phyloP scores from a whole-genome alignment of 495 filamentous ascomycete species.

The Lepidopterella palustris region DNA sequence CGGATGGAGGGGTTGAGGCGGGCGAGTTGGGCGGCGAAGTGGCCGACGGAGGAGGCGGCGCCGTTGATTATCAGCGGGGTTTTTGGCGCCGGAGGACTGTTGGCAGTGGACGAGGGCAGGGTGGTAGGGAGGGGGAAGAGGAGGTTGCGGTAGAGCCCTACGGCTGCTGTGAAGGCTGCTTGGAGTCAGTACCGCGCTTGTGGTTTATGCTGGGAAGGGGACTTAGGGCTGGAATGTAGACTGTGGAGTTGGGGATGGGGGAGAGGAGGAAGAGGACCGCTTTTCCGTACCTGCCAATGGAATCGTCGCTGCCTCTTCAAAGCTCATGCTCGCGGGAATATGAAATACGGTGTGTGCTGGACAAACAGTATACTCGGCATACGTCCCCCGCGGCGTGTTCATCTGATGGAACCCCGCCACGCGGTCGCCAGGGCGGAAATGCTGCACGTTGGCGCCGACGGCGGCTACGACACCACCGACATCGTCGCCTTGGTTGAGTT shows the following conservation, averaged over 20 bases:
- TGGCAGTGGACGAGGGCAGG: too few relatives aligned
- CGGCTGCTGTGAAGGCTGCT: constrained; percentile 11
- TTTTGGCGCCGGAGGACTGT: background rate
- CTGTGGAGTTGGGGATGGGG: background rate
- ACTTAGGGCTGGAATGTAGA: too few relatives aligned
- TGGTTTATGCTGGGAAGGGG: constrained; percentile 9
- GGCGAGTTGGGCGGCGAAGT: constrained; percentile 19
- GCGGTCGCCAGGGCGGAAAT: constrained; percentile 16
- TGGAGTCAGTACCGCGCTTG: background rate
- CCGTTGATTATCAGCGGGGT: constrained; percentile 22
- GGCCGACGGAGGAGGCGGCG: constrained; percentile 14
- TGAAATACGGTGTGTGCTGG: constrained; percentile 15
- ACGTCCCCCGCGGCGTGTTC: constrained; percentile 9
- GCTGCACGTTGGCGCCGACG: constrained; percentile 9
- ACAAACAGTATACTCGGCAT: constrained; percentile 17
- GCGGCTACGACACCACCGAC: constrained; percentile 16
- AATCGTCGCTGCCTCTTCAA: constrained; percentile 13
- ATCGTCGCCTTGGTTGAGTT: constrained; percentile 21
- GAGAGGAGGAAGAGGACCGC: too few relatives aligned
- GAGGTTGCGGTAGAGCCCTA: constrained; percentile 9
- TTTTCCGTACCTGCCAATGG: background rate
- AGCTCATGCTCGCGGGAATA: constrained; percentile 7
- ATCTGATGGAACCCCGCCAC: constrained; percentile 21
- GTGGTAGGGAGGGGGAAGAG: constrained; percentile 13
- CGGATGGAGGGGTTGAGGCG: background rate